phyloP scores from a whole-genome alignment of 2,329 filamentous ascomycete genomes.

The Dendryphion nanum region DNA sequence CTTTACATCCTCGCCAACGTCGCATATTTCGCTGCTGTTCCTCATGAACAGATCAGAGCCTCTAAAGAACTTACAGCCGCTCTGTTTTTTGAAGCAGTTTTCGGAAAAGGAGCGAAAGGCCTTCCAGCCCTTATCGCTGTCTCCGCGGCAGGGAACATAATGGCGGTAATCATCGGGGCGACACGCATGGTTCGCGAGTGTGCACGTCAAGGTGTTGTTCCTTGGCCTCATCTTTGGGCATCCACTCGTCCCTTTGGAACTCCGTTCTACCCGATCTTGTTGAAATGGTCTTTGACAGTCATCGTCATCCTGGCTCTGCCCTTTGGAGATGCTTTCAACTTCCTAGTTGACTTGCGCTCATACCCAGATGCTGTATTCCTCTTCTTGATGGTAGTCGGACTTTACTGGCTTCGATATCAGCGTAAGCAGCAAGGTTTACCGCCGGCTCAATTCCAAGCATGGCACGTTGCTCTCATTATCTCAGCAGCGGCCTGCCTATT shows the following conservation, averaged over 20 bases:
- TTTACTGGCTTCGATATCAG: slow-evolving; percentile 24
- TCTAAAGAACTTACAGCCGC: slow-evolving; percentile 57
- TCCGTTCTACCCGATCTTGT: slow-evolving; percentile 56
- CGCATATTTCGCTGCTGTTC: slow-evolving; percentile 26
- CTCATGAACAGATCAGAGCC: slow-evolving; percentile 49
- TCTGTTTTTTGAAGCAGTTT: slow-evolving; percentile 60
- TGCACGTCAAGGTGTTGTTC: slow-evolving; percentile 27
- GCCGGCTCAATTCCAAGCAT: slow-evolving; percentile 18
- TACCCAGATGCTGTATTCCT: slow-evolving; percentile 26
- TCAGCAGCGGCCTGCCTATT: slow-evolving; percentile 24
- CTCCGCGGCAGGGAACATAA: slow-evolving; percentile 27
- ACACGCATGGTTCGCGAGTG: slow-evolving; percentile 29
- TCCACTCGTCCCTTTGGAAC: slow-evolving; percentile 64
- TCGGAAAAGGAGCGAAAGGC: slow-evolving; percentile 54
- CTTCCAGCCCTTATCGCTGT: slow-evolving; percentile 48
- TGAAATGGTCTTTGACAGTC: slow-evolving; percentile 26
- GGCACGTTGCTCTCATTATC: slow-evolving; percentile 24
- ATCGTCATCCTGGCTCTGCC: slow-evolving; percentile 46
- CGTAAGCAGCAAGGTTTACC: slow-evolving; percentile 25
- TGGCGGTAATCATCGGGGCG: slow-evolving; percentile 29
- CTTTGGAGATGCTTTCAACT: slow-evolving; percentile 64
- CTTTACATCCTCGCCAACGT: slow-evolving; percentile 27
- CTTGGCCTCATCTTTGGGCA: slow-evolving; percentile 54
- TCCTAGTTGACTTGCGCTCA: slow-evolving; percentile 48
- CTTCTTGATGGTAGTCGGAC: slow-evolving; percentile 24